These are phyloP conservation scores for Lepiota venenata DNA, from an alignment of 768 basidiomycete species.

Conservation along the genomic window DNA sequence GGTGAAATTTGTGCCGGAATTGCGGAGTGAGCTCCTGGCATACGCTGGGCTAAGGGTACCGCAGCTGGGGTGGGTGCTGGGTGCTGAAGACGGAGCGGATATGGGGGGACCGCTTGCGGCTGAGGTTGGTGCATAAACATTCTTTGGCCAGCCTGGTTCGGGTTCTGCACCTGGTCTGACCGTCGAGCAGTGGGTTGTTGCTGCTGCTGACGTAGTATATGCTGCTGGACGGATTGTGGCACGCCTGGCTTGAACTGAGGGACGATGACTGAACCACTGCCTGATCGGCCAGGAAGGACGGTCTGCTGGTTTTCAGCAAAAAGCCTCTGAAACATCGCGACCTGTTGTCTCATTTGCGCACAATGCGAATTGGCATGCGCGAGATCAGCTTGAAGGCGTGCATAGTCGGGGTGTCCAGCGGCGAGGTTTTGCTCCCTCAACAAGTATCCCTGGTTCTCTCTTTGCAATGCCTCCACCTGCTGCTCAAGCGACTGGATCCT, in stretches of 20 bases:
- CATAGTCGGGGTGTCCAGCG: constrained; percentile 9
- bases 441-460: constrained; percentile 6
- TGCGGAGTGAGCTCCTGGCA: neutral
- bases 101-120: neutral
- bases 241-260: neutral
- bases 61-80: neutral
- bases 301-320: neutral
- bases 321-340: neutral
- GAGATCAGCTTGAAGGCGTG: constrained; percentile 7
- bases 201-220: constrained; percentile 5
- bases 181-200: constrained; percentile 1
- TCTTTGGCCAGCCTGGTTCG: neutral
- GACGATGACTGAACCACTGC: neutral
- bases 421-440: neutral
- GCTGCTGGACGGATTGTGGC: constrained; percentile 1
- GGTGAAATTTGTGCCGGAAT: neutral
- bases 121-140: neutral
- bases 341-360: neutral
- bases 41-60: neutral
- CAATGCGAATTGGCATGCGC: neutral
- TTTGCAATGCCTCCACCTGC: neutral
- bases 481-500: constrained; percentile 13
- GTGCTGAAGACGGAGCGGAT: neutral
- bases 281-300: neutral
- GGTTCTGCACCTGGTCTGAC: neutral